phyloP scores from a whole-genome alignment of 2,329 filamentous ascomycete species.

The Cordyceps javanica region DNA sequence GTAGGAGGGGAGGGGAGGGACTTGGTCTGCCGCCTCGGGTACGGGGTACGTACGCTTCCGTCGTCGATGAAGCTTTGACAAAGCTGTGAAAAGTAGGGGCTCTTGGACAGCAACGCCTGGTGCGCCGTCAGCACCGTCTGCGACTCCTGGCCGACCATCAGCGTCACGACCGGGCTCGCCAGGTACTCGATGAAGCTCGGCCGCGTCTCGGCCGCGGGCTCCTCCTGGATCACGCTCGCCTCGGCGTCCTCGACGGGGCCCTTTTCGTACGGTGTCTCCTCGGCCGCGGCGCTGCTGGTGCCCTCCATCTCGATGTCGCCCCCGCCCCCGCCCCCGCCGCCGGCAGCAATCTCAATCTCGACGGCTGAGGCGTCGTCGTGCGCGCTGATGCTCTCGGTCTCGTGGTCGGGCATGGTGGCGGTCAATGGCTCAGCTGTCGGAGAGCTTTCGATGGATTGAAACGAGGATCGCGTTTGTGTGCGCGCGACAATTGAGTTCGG shows the following conservation, averaged over 20 bases:
- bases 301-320: constrained; percentile 35
- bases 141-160: constrained; percentile 58
- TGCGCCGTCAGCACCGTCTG: constrained; percentile 69
- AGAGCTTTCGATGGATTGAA: no score
- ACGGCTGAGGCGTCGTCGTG: constrained; percentile 15
- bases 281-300: constrained; percentile 16
- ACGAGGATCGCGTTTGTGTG: not conserved
- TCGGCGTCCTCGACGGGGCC: constrained; percentile 23
- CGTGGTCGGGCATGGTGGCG: constrained; percentile 24
- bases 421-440: no score
- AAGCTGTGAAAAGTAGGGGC: constrained; percentile 65
- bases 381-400: constrained; percentile 12
- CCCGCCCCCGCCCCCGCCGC: constrained; percentile 18
- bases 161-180: constrained; percentile 61
- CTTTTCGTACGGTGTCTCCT: constrained; percentile 29
- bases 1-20: not conserved
- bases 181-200: constrained; percentile 53
- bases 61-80: constrained; percentile 57
- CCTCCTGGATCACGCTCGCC: constrained; percentile 30
- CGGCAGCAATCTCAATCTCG: constrained; percentile 19
- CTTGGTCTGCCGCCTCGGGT: not conserved
- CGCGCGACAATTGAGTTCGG: not conserved
- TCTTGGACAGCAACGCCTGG: constrained; percentile 66
- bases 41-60: constrained; percentile 46
- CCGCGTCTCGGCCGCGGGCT: constrained; percentile 28